Evolutionary conservation across 2,329 filamentous ascomycete species (phyloP).

Genomic region (Cordyceps tenuipes): DNA sequence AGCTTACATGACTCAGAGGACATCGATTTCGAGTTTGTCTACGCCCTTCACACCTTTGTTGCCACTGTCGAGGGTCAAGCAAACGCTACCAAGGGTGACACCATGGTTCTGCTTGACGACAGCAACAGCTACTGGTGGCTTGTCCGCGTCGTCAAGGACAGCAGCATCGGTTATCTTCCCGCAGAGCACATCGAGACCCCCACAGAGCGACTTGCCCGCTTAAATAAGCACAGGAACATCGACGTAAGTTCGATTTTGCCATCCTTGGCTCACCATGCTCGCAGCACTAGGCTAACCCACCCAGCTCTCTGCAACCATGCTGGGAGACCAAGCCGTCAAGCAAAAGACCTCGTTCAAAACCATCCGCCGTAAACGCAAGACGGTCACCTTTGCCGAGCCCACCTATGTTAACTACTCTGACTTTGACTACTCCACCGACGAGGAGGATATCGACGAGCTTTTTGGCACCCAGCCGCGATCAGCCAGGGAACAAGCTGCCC

Average conservation of each 20-base stretch:
- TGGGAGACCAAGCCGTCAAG: conserved; percentile 62
- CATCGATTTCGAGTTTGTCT: conserved; percentile 99
- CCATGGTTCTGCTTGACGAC: conserved; percentile 95
- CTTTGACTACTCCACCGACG: conserved; percentile 76
- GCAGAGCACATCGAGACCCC: conserved; percentile 98
- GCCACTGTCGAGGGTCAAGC: conserved; percentile 97
- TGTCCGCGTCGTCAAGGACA: conserved; percentile 93
- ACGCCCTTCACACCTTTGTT: conserved; percentile 94
- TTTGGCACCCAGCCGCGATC: conserved; percentile 25
- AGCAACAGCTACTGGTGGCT: conserved; percentile 99
- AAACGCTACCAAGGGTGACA: conserved; percentile 96
- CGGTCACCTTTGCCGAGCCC: conserved; percentile 74
- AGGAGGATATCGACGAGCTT: conserved; percentile 45
- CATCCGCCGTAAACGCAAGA: conserved; percentile 78
- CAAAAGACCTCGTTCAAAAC: conserved; percentile 75
- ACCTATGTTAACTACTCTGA: conserved; percentile 86
- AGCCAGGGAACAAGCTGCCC: conserved; percentile 12
- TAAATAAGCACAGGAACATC: conserved; percentile 98
- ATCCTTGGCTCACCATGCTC: background rate
- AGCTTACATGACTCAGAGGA: conserved; percentile 95
- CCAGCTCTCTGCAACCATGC: conserved; percentile 54
- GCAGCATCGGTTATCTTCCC: conserved; percentile 88
- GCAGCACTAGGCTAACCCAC: conserved; percentile 12
- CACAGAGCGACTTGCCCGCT: conserved; percentile 80
- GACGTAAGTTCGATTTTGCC: conserved; percentile 55